Base-by-base conservation (phyloP, 2,329 filamentous ascomycete genomes). In the Aspergillus ibericus region DNA sequence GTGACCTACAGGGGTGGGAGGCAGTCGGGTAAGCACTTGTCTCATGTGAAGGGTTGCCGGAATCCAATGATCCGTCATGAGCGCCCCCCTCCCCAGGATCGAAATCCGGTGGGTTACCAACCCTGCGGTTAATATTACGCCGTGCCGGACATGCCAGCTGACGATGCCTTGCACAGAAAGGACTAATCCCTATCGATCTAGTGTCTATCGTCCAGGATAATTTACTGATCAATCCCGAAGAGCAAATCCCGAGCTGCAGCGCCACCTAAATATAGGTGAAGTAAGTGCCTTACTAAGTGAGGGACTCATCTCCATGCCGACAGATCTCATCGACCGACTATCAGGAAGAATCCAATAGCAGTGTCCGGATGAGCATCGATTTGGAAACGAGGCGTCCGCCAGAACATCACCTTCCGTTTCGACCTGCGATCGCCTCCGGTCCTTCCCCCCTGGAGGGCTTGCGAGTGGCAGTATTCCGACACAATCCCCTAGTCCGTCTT, bases 1-100 rank as follows among this genome's bases (percentile, higher is more conserved):
- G 44, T 48, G 44, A 36, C 35, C 9, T n/a, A 46, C 40, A 44
- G 32, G 40, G 35, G 47, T 25, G 15, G 16, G 18, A 9, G 9
- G 8, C 29, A 42, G n/a, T 38, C 44, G 27, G 32, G 48, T 46
- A 51, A 29, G 48, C 29, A 44, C 47, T 53, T 57, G 47, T 51
- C 35, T 44, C 36, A 49, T 38, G 16, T 40, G 54, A 51, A 44
- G 27, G 8, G 44, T 29, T 27, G 25, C 27, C 7, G 44, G 44
- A 48, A 48, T 48, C 44, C 44, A 48, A 48, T 48, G 44, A 48
- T 29, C 44, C 25, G 25, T 47, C 42, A 47, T 48, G 16, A 22
- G 10, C 38, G 22, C 42, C 29, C 15, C 27, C 22, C 42, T 22
- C 29, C 15, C 27, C 22, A 20, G 38, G 38, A 42, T 42, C 18